These are phyloP conservation scores for Kewa caespitosa DNA, from an alignment of 179 eudicot species.

Conservation along the genomic window DNA sequence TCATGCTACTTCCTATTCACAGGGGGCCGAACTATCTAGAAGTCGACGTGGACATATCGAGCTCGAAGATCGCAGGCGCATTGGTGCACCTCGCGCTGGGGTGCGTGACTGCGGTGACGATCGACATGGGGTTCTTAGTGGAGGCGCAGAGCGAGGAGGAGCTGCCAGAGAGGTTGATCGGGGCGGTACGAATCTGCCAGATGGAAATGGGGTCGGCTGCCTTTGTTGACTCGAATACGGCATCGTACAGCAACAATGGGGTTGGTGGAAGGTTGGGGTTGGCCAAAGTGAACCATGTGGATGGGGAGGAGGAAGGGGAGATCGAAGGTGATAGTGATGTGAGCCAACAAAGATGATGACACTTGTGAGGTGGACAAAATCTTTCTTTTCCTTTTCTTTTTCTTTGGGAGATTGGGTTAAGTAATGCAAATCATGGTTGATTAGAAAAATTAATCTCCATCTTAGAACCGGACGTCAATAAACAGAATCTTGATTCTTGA, in stretches of 20 bases:
- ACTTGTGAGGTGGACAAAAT: neutral
- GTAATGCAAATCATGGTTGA: too few species aligned
- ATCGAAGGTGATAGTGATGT: neutral
- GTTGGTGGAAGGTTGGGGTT: conserved; percentile 28
- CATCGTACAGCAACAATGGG: conserved; percentile 19
- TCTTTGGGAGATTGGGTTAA: too few species aligned
- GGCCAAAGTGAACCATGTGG: conserved; percentile 47
- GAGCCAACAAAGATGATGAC: neutral
- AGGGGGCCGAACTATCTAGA: conserved; percentile 71
- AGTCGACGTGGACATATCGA: conserved; percentile 77
- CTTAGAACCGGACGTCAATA: too few species aligned
- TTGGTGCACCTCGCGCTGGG: conserved; percentile 75
- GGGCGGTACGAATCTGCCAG: conserved; percentile 77
- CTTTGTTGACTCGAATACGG: conserved; percentile 45
- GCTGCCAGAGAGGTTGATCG: conserved; percentile 71
- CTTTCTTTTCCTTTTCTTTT: neutral
- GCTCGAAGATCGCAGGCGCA: conserved; percentile 79
- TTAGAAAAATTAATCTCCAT: too few species aligned
- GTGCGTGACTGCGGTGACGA: conserved; percentile 66
- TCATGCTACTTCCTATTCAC: too few species aligned
- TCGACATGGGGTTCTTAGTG: conserved; percentile 87
- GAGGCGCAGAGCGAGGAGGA: conserved; percentile 80
- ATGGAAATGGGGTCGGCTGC: conserved; percentile 83
- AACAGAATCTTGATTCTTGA: too few species aligned
- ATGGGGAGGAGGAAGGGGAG: conserved; percentile 23